These are phyloP conservation scores for Sambucus nigra DNA, from an alignment of 129 eudicot species.

Conservation along the genomic window DNA sequence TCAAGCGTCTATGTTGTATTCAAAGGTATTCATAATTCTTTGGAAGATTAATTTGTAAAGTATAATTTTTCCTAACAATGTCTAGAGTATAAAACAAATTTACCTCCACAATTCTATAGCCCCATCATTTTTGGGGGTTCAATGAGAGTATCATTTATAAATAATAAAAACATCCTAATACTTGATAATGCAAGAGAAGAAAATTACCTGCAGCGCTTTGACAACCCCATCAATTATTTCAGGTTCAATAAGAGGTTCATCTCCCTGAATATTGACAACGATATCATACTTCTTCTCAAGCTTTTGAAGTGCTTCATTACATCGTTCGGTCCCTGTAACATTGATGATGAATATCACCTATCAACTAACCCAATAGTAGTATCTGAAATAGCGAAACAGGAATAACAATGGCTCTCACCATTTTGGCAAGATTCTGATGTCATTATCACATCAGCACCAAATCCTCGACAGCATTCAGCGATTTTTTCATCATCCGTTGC, in stretches of 20 bases:
- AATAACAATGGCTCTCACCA: conserved; percentile 29
- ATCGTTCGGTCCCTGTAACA: conserved; percentile 74
- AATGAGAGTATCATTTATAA: no score
- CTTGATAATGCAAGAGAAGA: no score
- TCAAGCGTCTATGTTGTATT: no score
- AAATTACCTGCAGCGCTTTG: conserved; percentile 75
- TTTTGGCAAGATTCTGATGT: conserved; percentile 85
- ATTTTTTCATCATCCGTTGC: conserved; percentile 91
- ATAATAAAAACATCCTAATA: no score
- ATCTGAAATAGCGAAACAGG: not conserved
- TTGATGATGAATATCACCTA: not conserved
- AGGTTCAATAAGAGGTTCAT: conserved; percentile 97
- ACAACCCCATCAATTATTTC: conserved; percentile 95
- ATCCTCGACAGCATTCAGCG: conserved; percentile 86
- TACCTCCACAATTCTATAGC: no score
- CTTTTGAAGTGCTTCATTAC: conserved; percentile 87
- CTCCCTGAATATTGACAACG: conserved; percentile 96
- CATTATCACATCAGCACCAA: conserved; percentile 97
- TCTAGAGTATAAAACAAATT: no score
- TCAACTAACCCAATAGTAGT: not conserved
- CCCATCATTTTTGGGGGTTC: no score
- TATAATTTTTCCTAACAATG: no score
- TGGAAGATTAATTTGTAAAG: no score
- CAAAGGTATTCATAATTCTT: no score
- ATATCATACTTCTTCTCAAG: conserved; percentile 71